Percentiles rank a stretch among this genome's conserved stretches.
Evolutionary conservation across 2,329 filamentous ascomycete species (phyloP).

Genomic region (Chrysoporthe puriensis): DNA sequence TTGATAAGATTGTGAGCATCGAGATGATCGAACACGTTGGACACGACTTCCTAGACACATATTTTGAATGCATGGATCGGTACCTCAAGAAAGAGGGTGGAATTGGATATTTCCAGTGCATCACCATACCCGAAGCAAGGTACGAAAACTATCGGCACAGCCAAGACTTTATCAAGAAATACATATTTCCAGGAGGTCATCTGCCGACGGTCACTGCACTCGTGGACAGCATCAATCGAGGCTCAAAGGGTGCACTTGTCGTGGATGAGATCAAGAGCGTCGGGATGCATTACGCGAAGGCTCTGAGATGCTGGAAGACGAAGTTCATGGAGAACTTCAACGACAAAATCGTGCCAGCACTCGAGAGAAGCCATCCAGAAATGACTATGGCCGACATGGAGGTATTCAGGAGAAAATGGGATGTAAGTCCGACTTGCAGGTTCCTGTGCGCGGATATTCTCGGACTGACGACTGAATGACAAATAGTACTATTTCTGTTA

Average conservation of each 20-base stretch:
- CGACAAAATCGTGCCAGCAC: conserved; percentile 20
- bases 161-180: conserved; percentile 29
- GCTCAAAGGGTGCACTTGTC: conserved; percentile 21
- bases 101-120: conserved; percentile 27
- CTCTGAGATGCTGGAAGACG: conserved; percentile 23
- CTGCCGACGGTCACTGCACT: conserved; percentile 27
- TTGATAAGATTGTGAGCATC: conserved; percentile 29
- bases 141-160: conserved; percentile 21
- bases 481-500: conserved; percentile 27
- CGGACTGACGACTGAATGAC: neutral
- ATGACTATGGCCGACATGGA: conserved; percentile 21
- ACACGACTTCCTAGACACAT: conserved; percentile 23
- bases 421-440: conserved; percentile 19
- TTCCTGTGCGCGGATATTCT: neutral
- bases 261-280: conserved; percentile 29
- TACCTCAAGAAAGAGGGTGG: conserved; percentile 24
- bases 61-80: conserved; percentile 27
- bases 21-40: conserved; percentile 30
- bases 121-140: conserved; percentile 28
- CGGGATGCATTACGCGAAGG: conserved; percentile 22
- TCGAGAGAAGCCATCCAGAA: conserved; percentile 10
- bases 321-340: conserved; percentile 21
- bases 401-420: conserved; percentile 23
- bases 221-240: conserved; percentile 22
- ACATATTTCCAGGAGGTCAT: conserved; percentile 28